Evolutionary conservation across 768 basidiomycete genomes (phyloP), one percentile per base, ranked within the genome.

Genomic region (Mycena olivaceomarginata): DNA sequence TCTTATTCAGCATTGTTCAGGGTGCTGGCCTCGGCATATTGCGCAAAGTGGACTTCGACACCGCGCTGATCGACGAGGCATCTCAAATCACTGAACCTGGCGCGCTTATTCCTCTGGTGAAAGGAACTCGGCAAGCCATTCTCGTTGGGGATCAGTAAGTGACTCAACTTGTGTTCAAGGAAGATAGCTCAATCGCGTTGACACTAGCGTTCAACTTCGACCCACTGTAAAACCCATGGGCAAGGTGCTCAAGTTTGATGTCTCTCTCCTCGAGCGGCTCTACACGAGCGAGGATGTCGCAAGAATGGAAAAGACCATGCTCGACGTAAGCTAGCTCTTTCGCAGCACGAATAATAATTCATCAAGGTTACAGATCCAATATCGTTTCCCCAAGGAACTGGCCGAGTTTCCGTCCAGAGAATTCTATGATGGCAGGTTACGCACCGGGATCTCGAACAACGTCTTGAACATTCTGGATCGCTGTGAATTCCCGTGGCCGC

Each of bases 131-230:
- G 64, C 85, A 88, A 64, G 93, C 91, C 0, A 88, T 94, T 7
- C 84, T 94, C 15, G 93, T 94, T 5, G 94, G 94, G 12, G 93
- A 94, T 79, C 93, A 94, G 94, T 94, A 79, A 85, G 92, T 67
- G 22, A 2, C 10, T 77, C 8, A 31, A 31, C 48, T 51, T 18
- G 9, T 20, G 15, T 16, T 40, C 6, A n/a, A 41, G 37, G 15
- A 13, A 31, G 31, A 20, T 56, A 1, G 11, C 9, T 18, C 57
- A n/a, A 62, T 75, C 51, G 43, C 10, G 16, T 31, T 12, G 11
- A n/a, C 18, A 12, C 53, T 73, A 94, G 93, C 74, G 93, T 94
- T 31, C 94, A 94, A 81, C 87, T 94, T 10, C 89, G 93, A 3
- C 94, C 93, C 0, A 94, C 90, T 0, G 94, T 94, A 20, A 85